Evolutionary conservation across 139 green algal species (phyloP).

Genomic region (Chlamydomonas sp.): DNA sequence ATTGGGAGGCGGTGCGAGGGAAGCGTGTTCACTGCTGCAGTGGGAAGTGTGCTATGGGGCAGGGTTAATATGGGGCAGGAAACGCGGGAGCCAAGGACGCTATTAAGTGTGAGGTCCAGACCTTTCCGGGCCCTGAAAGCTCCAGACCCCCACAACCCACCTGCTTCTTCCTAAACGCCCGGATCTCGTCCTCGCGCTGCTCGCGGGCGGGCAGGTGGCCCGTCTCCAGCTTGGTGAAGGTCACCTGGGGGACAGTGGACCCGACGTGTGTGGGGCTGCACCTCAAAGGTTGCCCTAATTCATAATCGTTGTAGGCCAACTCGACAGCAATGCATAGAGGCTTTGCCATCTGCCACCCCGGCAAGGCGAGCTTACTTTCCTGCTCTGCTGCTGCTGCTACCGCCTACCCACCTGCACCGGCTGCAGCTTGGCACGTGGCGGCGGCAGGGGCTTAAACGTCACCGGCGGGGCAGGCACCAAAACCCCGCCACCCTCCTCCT

Average conservation of each 20-base stretch:
- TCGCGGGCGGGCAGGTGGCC: constrained; percentile 66
- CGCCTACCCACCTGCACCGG: constrained; percentile 35
- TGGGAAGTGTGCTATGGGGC: too few relatives aligned
- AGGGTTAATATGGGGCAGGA: too few relatives aligned
- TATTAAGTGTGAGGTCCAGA: too few relatives aligned
- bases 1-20: too few relatives aligned
- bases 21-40: too few relatives aligned
- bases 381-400: neutral
- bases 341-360: too few relatives aligned
- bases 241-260: constrained; percentile 32
- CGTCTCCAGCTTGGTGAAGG: constrained; percentile 74
- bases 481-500: neutral
- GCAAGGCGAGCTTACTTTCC: neutral
- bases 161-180: constrained; percentile 53
- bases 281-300: too few relatives aligned
- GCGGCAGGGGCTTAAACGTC: constrained; percentile 54
- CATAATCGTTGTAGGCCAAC: too few relatives aligned
- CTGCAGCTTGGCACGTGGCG: constrained; percentile 48
- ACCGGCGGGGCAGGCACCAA: neutral
- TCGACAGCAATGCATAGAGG: too few relatives aligned
- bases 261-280: neutral
- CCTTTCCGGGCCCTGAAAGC: too few relatives aligned
- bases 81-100: too few relatives aligned
- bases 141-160: neutral
- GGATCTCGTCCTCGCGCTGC: constrained; percentile 69